Conservation (phyloP, 2,329 filamentous ascomycete species). For the Fusarium floridanum region DNA sequence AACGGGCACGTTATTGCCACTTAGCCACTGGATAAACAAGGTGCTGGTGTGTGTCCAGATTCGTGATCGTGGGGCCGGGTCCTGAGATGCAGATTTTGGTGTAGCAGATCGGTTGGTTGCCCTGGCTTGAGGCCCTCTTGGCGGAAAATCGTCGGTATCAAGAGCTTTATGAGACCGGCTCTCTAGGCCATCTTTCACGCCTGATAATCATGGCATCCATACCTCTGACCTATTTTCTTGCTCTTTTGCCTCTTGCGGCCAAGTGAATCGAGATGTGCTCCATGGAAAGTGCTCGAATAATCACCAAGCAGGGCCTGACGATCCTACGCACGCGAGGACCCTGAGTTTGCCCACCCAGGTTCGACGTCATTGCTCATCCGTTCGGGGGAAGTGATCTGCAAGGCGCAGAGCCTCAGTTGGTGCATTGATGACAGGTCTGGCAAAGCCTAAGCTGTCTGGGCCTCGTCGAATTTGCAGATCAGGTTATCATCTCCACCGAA, state of each 20-base stretch:
- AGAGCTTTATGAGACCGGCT: constrained; percentile 11
- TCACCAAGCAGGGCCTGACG: constrained; percentile 4
- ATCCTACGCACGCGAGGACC: constrained; percentile 26
- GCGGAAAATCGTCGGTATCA: constrained; percentile 12
- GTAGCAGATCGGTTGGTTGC: constrained; percentile 12
- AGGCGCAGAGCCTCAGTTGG: constrained; percentile 30
- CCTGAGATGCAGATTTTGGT: constrained; percentile 15
- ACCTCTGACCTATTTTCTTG: not conserved
- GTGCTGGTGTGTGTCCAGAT: constrained; percentile 2
- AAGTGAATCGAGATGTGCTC: constrained; percentile 19
- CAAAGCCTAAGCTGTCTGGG: not conserved
- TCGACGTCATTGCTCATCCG: constrained; percentile 31
- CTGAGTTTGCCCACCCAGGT: constrained; percentile 26
- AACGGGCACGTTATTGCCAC: constrained; percentile 26
- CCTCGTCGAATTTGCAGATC: not conserved
- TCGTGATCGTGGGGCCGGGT: constrained; percentile 1
- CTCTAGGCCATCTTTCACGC: not conserved
- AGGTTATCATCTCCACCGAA: not conserved
- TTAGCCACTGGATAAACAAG: constrained; percentile 18
- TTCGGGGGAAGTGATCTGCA: constrained; percentile 35
- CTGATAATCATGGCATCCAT: constrained; percentile 10
- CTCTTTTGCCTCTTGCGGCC: not conserved
- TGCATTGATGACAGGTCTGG: constrained; percentile 8
- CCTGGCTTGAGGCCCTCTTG: not conserved
- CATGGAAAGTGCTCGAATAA: constrained; percentile 33